Evolutionary conservation across 495 filamentous ascomycete species (phyloP).

Genomic region (Tricharina praecox): DNA sequence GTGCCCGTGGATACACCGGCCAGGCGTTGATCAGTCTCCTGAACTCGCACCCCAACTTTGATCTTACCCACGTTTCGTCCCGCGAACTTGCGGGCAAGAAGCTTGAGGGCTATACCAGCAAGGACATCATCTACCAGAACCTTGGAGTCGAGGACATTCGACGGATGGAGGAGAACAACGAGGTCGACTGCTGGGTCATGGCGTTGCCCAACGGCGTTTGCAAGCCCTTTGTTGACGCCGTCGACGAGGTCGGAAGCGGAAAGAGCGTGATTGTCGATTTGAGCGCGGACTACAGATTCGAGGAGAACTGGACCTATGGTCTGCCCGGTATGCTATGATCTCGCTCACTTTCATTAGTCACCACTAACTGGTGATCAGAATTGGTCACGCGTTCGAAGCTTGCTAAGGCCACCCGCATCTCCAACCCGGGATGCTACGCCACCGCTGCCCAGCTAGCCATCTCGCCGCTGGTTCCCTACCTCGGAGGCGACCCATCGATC

Average conservation of each 20-base stretch:
- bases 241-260: conserved; percentile 49
- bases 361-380: conserved; percentile 39
- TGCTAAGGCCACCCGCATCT: conserved; percentile 65
- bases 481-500: conserved; percentile 64
- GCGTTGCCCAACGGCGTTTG: conserved; percentile 93
- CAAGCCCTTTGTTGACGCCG: conserved; percentile 86
- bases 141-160: conserved; percentile 76
- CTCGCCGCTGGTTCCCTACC: conserved; percentile 59
- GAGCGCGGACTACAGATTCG: conserved; percentile 89
- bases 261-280: conserved; percentile 81
- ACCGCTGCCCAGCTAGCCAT: conserved; percentile 92
- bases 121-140: conserved; percentile 88
- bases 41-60: conserved; percentile 83
- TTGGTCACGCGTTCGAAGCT: conserved; percentile 62
- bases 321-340: conserved; percentile 38
- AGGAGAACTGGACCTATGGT: conserved; percentile 83
- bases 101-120: conserved; percentile 61
- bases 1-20: conserved; percentile 89
- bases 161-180: conserved; percentile 74
- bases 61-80: conserved; percentile 83
- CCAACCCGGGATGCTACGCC: conserved; percentile 93
- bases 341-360: too few species aligned
- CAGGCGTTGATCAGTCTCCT: conserved; percentile 82
- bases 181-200: conserved; percentile 98
- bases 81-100: conserved; percentile 83